Evolutionary conservation across 148 eudicot genomes (phyloP).

Genomic region (Fagopyrum homotropicum): DNA sequence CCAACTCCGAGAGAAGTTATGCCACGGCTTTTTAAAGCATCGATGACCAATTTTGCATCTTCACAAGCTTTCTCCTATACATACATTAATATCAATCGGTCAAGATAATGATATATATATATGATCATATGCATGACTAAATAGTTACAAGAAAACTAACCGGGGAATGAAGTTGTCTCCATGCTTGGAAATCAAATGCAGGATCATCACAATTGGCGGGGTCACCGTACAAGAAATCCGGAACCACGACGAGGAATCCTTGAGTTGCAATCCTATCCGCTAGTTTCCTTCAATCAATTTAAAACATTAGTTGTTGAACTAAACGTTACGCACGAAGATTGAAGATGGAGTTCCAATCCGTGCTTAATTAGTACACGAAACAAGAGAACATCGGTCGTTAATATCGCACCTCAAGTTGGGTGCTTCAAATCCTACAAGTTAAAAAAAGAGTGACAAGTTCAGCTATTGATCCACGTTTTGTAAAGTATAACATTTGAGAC

Average conservation of each 20-base stretch:
- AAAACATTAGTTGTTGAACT: neutral
- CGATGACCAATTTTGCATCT: slow-evolving; percentile 47
- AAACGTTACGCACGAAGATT: neutral
- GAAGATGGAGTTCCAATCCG: neutral
- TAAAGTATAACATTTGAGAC: neutral
- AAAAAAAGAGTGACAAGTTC: neutral
- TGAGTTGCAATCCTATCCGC: slow-evolving; percentile 52
- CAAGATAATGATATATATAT: neutral
- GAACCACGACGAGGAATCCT: slow-evolving; percentile 51
- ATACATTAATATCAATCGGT: neutral
- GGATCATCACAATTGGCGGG: slow-evolving; percentile 26
- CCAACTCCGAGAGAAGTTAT: slow-evolving; percentile 46
- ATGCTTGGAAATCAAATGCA: slow-evolving; percentile 25
- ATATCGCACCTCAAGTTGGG: slow-evolving; percentile 20
- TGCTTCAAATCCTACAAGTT: slow-evolving; percentile 21
- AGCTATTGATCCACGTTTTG: neutral
- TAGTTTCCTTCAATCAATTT: slow-evolving; percentile 29
- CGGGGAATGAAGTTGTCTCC: slow-evolving; percentile 35
- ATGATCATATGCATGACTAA: neutral
- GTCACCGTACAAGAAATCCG: slow-evolving; percentile 51
- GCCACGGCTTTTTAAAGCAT: slow-evolving; percentile 38
- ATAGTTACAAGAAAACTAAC: slow-evolving; percentile 19
- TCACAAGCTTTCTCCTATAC: slow-evolving; percentile 49
- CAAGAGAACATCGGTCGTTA: neutral
- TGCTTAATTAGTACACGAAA: too few relatives aligned